These are phyloP conservation scores for Claviceps quebecensis DNA, from an alignment of 2,329 filamentous ascomycete genomes.

Conservation along the genomic window DNA sequence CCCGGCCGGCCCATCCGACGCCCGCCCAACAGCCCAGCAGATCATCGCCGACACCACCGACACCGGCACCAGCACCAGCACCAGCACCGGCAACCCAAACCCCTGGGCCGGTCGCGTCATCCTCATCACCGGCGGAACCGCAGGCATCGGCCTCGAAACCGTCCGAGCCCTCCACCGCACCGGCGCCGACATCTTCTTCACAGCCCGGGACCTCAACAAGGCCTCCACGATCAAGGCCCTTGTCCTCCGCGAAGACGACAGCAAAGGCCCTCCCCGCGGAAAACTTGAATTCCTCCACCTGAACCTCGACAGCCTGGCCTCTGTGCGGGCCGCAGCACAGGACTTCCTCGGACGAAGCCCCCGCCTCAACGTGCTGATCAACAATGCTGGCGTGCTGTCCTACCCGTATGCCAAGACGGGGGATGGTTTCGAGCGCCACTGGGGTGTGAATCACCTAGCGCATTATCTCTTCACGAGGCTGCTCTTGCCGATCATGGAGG, in stretches of 20 bases:
- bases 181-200: neutral
- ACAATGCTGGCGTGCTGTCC: conserved; percentile 1
- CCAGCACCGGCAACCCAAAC: neutral
- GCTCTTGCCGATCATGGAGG: conserved; percentile 4
- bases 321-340: neutral
- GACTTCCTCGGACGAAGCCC: neutral
- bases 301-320: neutral
- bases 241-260: neutral
- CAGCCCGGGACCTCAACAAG: neutral
- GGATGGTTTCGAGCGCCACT: conserved; percentile 21
- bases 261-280: neutral
- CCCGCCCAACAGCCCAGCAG: neutral
- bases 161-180: neutral
- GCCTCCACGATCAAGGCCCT: neutral
- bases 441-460: conserved; percentile 38
- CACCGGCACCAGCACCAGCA: neutral
- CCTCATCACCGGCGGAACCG: neutral
- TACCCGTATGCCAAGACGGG: neutral
- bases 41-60: neutral
- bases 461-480: conserved; percentile 38
- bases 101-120: neutral
- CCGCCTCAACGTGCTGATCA: conserved; percentile 7
- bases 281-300: neutral
- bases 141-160: neutral
- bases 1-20: neutral